Evolutionary conservation across 2,329 filamentous ascomycete species (phyloP).

Genomic region (Ophiostoma sp.): DNA sequence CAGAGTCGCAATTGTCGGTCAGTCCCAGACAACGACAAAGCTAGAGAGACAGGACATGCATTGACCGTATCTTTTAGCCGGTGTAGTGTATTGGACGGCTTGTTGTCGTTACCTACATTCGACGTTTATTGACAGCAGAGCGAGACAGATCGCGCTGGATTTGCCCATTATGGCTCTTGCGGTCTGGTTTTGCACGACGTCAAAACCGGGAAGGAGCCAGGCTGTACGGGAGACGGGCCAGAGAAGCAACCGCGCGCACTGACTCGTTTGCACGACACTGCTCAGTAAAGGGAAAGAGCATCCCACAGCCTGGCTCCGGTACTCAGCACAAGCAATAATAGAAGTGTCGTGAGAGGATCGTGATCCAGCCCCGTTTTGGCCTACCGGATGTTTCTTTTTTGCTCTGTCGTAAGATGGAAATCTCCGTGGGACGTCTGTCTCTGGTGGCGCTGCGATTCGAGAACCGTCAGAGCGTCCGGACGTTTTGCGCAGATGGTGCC

Average conservation of each 20-base stretch:
- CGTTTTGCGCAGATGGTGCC: not conserved
- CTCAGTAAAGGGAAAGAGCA: not conserved
- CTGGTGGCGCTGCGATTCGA: not conserved
- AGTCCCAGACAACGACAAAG: not conserved
- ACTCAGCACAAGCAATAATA: not conserved
- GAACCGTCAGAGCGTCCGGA: not conserved
- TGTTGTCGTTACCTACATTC: not conserved
- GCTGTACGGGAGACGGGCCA: slow-evolving; percentile 4
- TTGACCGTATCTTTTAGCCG: not conserved
- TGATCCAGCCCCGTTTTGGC: not conserved
- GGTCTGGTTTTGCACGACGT: slow-evolving; percentile 12
- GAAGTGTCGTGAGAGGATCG: not conserved
- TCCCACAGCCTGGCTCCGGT: not conserved
- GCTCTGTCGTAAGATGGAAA: not conserved
- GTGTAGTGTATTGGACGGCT: not conserved
- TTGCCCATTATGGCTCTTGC: not conserved
- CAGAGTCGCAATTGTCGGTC: not conserved
- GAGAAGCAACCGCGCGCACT: not conserved
- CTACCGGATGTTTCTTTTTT: not conserved
- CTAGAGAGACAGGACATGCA: not conserved
- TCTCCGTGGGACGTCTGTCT: not conserved
- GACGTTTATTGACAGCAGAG: not conserved
- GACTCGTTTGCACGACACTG: slow-evolving; percentile 17
- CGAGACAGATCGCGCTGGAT: slow-evolving; percentile 3
- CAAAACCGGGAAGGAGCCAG: slow-evolving; percentile 20